Evolutionary conservation across 1,284 basidiomycete species (phyloP).

Genomic region (Rhodotorula mucilaginosa): DNA sequence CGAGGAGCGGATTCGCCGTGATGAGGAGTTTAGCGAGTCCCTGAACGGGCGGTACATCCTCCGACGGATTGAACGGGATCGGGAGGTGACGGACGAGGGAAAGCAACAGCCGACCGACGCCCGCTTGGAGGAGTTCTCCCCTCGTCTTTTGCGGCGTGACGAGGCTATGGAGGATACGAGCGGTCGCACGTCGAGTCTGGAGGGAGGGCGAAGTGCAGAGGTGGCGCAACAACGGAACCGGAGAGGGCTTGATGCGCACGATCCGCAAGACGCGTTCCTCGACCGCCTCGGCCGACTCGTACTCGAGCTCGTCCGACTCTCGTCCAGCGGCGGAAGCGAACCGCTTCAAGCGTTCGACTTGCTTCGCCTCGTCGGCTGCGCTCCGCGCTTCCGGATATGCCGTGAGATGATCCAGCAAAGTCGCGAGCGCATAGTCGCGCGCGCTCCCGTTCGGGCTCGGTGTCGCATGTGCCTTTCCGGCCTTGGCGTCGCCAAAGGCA

Average conservation of each 20-base stretch:
- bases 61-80: slow-evolving; percentile 17
- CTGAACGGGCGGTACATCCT: slow-evolving; percentile 71
- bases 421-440: slow-evolving; percentile 70
- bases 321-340: slow-evolving; percentile 38
- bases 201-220: slow-evolving; percentile 57
- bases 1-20: slow-evolving; percentile 79
- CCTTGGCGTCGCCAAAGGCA: slow-evolving; percentile 42
- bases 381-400: slow-evolving; percentile 65
- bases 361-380: slow-evolving; percentile 64
- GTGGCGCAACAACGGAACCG: slow-evolving; percentile 60
- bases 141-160: slow-evolving; percentile 73
- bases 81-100: slow-evolving; percentile 56
- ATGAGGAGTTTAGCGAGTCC: slow-evolving; percentile 90
- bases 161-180: slow-evolving; percentile 65
- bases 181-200: slow-evolving; percentile 45
- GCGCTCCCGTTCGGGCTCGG: slow-evolving; percentile 50
- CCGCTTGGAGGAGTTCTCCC: slow-evolving; percentile 74
- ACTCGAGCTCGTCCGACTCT: slow-evolving; percentile 44
- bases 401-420: slow-evolving; percentile 71
- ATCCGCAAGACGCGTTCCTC: slow-evolving; percentile 9
- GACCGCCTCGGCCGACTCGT: slow-evolving; percentile 10
- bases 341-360: slow-evolving; percentile 38
- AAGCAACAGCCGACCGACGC: slow-evolving; percentile 71
- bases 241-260: slow-evolving; percentile 12
- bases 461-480: slow-evolving; percentile 9